Conservation (phyloP, 805 yeast species). For the Metschnikowia similis region DNA sequence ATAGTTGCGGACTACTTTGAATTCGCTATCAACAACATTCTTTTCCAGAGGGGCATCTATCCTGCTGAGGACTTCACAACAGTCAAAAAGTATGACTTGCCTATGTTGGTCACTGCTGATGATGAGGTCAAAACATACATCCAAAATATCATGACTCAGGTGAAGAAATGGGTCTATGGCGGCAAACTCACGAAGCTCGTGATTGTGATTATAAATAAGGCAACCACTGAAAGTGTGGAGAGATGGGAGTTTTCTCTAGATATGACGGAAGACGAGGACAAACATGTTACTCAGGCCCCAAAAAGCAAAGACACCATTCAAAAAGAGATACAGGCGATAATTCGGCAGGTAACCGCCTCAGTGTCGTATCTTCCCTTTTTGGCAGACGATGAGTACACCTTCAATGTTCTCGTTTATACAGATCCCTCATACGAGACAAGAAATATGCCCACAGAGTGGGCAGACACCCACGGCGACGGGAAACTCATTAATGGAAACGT, state of each 20-base stretch:
- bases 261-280: constrained; percentile 17
- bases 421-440: constrained; percentile 49
- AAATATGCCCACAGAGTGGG: constrained; percentile 78
- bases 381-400: constrained; percentile 55
- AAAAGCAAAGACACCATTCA: constrained; percentile 51
- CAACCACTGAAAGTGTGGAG: constrained; percentile 66
- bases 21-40: constrained; percentile 71
- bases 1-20: constrained; percentile 81
- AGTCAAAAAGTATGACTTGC: constrained; percentile 75
- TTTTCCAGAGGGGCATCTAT: constrained; percentile 86
- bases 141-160: constrained; percentile 59
- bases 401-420: constrained; percentile 81
- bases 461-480: constrained; percentile 59
- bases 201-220: constrained; percentile 67
- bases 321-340: constrained; percentile 75
- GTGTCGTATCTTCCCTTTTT: constrained; percentile 80
- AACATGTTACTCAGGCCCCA: neutral
- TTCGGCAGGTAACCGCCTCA: constrained; percentile 85
- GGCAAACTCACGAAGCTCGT: constrained; percentile 66
- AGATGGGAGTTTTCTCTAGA: constrained; percentile 81
- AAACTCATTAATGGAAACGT: constrained; percentile 49
- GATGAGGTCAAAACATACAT: constrained; percentile 73
- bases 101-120: constrained; percentile 66
- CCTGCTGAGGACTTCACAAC: constrained; percentile 80
- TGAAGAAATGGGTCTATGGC: constrained; percentile 62